A percentile compares a stretch with the other conserved stretches of the same genome.
phyloP scores from a whole-genome alignment of 441 rosid genomes.

The Corymbia citriodora region DNA sequence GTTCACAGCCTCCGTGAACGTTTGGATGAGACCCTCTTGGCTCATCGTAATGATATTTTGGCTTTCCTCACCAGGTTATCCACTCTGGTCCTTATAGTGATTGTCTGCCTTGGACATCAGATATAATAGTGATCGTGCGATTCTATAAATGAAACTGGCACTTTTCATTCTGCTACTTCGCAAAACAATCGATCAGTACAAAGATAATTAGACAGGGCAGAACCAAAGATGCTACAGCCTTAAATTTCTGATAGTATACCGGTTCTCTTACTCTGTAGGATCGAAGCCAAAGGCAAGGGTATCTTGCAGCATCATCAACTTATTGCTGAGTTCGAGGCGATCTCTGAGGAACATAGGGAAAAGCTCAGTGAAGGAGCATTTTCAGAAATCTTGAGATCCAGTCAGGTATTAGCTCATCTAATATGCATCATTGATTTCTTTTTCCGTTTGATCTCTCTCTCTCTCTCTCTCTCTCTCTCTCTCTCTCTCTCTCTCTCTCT shows the following conservation, averaged over 20 bases:
- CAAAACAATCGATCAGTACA: not conserved
- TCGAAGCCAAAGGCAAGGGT: constrained; percentile 80
- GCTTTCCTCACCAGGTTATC: constrained; percentile 81
- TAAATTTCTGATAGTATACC: not conserved
- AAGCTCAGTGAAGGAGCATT: constrained; percentile 58
- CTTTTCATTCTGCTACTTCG: not conserved
- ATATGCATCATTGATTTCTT: not conserved
- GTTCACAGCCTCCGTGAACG: constrained; percentile 95
- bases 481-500: not conserved
- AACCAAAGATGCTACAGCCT: not conserved
- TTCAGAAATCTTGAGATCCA: constrained; percentile 60
- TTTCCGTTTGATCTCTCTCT: not conserved
- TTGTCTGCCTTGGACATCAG: not conserved
- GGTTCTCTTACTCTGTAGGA: constrained; percentile 22
- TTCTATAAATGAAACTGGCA: not conserved
- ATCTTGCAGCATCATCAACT: constrained; percentile 80
- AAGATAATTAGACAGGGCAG: not conserved
- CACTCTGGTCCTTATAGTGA: not conserved
- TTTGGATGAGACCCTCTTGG: constrained; percentile 66
- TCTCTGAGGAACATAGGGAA: constrained; percentile 57
- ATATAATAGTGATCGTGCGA: not conserved
- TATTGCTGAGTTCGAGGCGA: constrained; percentile 72
- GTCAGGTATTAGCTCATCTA: constrained; percentile 45
- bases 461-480: not conserved
- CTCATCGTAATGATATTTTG: constrained; percentile 77